phyloP scores from a whole-genome alignment of 2,329 filamentous ascomycete species.

The Xylaria sp. region DNA sequence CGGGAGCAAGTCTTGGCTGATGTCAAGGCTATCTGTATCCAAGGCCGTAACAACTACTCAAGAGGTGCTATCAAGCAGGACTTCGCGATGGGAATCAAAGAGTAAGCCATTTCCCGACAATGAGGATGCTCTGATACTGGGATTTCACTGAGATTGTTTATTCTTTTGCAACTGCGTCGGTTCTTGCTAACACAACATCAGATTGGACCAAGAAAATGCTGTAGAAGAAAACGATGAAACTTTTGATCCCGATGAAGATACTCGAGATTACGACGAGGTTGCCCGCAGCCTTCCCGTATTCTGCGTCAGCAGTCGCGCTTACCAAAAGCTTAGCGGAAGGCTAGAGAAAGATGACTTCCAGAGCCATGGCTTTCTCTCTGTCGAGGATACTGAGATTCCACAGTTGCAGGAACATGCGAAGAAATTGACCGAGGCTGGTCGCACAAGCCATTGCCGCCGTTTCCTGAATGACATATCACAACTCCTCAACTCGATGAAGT shows the following conservation, averaged over 20 bases:
- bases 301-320: constrained; percentile 71
- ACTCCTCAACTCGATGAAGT: constrained; percentile 62
- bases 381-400: constrained; percentile 69
- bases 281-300: constrained; percentile 69
- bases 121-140: background rate
- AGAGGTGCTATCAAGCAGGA: constrained; percentile 65
- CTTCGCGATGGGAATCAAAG: constrained; percentile 68
- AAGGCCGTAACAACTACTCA: constrained; percentile 66
- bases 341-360: constrained; percentile 61
- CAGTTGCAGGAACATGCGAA: constrained; percentile 68
- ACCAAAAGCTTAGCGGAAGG: constrained; percentile 69
- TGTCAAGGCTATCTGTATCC: constrained; percentile 59
- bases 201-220: constrained; percentile 64
- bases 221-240: constrained; percentile 64
- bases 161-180: background rate
- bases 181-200: constrained; percentile 35
- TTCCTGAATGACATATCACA: constrained; percentile 65
- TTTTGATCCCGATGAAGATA: constrained; percentile 65
- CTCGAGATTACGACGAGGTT: constrained; percentile 68
- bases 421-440: constrained; percentile 61
- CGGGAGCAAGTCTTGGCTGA: constrained; percentile 47
- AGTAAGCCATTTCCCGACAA: constrained; percentile 51
- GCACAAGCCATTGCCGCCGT: constrained; percentile 54
- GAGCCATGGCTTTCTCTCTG: constrained; percentile 62
- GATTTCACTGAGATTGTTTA: background rate